Percentiles rank a stretch among this genome's conserved stretches.
These are phyloP conservation scores for Penicillium sp. DNA, from an alignment of 2,329 filamentous ascomycete genomes.

Conservation along the genomic window DNA sequence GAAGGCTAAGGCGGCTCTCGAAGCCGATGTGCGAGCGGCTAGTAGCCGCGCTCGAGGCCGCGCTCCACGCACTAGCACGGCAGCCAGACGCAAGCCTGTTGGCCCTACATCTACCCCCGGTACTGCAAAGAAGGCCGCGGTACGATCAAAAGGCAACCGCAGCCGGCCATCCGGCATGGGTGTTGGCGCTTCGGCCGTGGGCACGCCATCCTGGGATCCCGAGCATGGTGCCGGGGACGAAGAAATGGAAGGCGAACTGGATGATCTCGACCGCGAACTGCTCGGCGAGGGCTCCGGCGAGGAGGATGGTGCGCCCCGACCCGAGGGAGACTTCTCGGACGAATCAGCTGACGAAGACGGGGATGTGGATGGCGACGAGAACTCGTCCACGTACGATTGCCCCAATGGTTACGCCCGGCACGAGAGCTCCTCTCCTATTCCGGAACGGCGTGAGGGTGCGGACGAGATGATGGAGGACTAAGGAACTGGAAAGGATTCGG, in stretches of 20 bases:
- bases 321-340: constrained; percentile 32
- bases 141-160: constrained; percentile 28
- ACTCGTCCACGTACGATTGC: constrained; percentile 33
- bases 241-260: constrained; percentile 36
- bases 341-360: constrained; percentile 37
- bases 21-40: constrained; percentile 22
- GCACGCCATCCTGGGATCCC: constrained; percentile 26
- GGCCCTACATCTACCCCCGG: constrained; percentile 21
- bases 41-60: constrained; percentile 20
- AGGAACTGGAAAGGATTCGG: constrained; percentile 5
- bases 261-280: constrained; percentile 40
- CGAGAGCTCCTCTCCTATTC: constrained; percentile 31
- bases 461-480: constrained; percentile 33
- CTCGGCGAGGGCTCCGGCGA: constrained; percentile 38
- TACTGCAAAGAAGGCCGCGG: constrained; percentile 21
- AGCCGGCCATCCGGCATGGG: constrained; percentile 21
- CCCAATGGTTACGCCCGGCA: constrained; percentile 35
- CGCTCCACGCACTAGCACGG: constrained; percentile 20
- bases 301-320: constrained; percentile 31
- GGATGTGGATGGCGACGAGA: constrained; percentile 30
- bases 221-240: constrained; percentile 26
- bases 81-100: constrained; percentile 32
- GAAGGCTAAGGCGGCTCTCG: constrained; percentile 26
- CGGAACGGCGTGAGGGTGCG: constrained; percentile 23
- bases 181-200: constrained; percentile 16